A percentile compares a stretch with the other conserved stretches of the same genome.
These are phyloP conservation scores for Cenchrus fungigraminus DNA, from an alignment of 176 grass and related monocot species.

Conservation along the genomic window DNA sequence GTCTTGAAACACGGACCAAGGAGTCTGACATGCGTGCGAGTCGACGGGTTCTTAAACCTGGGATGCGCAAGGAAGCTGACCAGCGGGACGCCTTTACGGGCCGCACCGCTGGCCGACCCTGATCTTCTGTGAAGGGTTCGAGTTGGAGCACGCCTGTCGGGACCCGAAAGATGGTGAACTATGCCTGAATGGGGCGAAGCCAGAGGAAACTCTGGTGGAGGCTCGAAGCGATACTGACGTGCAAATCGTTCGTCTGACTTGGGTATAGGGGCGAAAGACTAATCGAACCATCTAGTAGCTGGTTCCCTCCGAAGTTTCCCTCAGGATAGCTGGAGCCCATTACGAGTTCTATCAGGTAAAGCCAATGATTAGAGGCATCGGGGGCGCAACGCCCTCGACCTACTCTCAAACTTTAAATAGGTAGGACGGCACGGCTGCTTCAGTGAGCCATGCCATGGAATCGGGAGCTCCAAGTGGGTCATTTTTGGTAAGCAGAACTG, in stretches of 20 bases:
- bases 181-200: slow-evolving; percentile 74
- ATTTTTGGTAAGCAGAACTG: slow-evolving; percentile 81
- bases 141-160: slow-evolving; percentile 64
- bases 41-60: neutral
- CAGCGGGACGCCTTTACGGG: neutral
- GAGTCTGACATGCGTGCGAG: slow-evolving; percentile 42
- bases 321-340: slow-evolving; percentile 71
- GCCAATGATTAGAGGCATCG: slow-evolving; percentile 88
- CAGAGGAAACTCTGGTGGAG: slow-evolving; percentile 78
- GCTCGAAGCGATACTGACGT: slow-evolving; percentile 69
- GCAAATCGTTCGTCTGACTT: slow-evolving; percentile 82
- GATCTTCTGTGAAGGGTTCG: slow-evolving; percentile 67
- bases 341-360: slow-evolving; percentile 77
- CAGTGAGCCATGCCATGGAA: too few relatives aligned
- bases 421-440: too few relatives aligned
- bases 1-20: slow-evolving; percentile 86
- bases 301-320: slow-evolving; percentile 89
- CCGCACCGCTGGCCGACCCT: slow-evolving; percentile 50
- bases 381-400: slow-evolving; percentile 77
- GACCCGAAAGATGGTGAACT: slow-evolving; percentile 73
- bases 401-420: too few relatives aligned
- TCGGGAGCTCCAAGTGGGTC: neutral
- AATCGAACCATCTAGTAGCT: slow-evolving; percentile 94
- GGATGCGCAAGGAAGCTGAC: too few relatives aligned
- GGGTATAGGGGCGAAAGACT: slow-evolving; percentile 93